phyloP scores from a whole-genome alignment of 352 stramenopile genomes.

The Globisporangium mamillatum region DNA sequence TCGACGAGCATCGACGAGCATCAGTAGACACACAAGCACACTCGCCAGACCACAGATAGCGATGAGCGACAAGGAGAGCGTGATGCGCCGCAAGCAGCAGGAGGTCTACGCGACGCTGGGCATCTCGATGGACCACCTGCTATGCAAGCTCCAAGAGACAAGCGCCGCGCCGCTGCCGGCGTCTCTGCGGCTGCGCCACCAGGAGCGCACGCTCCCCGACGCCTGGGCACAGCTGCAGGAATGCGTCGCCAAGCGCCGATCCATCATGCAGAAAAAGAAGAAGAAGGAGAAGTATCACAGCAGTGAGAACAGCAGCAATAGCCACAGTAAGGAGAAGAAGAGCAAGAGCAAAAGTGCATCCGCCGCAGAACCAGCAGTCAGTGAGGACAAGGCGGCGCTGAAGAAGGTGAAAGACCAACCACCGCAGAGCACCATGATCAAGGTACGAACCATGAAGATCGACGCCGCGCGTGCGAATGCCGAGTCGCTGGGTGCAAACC shows the following conservation, averaged over 20 bases:
- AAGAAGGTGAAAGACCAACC: not conserved
- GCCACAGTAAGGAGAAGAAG: constrained; percentile 2
- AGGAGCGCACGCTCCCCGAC: constrained; percentile 13
- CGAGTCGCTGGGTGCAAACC: constrained; percentile 3
- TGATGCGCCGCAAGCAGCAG: constrained; percentile 11
- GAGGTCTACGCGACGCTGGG: constrained; percentile 44
- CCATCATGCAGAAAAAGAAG: constrained; percentile 26
- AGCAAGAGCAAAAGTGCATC: constrained; percentile 5
- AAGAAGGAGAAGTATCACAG: constrained; percentile 16
- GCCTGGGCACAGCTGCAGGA: constrained; percentile 22
- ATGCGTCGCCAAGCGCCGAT: constrained; percentile 18
- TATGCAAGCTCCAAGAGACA: constrained; percentile 28
- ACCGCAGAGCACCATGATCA: not conserved
- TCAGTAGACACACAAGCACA: not conserved
- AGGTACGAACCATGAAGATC: constrained; percentile 12
- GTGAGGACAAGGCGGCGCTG: not conserved
- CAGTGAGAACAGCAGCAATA: constrained; percentile 8
- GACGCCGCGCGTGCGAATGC: constrained; percentile 1
- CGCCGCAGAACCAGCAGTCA: constrained; percentile 10
- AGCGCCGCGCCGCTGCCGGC: constrained; percentile 21
- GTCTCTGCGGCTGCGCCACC: constrained; percentile 9
- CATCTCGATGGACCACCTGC: constrained; percentile 48
- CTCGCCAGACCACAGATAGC: not conserved
- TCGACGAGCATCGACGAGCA: no score
- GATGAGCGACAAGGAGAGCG: constrained; percentile 13